Evolutionary conservation across 2,329 filamentous ascomycete species (phyloP).

Genomic region (Aspergillus sp.): DNA sequence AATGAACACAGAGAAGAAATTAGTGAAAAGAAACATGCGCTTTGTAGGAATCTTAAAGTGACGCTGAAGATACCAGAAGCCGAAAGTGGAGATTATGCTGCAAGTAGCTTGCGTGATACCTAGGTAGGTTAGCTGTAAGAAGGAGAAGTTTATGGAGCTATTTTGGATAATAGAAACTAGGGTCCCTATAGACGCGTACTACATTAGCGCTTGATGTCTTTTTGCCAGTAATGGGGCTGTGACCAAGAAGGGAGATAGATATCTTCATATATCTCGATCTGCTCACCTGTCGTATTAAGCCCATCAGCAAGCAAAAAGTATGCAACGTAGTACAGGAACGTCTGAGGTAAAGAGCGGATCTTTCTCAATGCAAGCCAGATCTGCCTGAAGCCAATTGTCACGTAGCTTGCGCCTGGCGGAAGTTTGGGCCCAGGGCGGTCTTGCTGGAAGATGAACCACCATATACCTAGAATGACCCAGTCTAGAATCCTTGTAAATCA

Average conservation of each 20-base stretch:
- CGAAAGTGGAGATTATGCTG: constrained; percentile 46
- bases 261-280: neutral
- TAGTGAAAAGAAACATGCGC: constrained; percentile 48
- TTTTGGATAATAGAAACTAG: constrained; percentile 49
- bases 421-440: constrained; percentile 45
- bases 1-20: constrained; percentile 47
- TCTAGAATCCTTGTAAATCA: constrained; percentile 30
- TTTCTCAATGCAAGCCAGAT: constrained; percentile 45
- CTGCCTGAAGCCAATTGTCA: constrained; percentile 49
- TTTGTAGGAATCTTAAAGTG: constrained; percentile 49
- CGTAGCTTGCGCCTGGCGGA: constrained; percentile 45
- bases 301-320: constrained; percentile 51
- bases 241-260: neutral
- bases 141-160: constrained; percentile 46
- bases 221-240: neutral
- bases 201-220: neutral
- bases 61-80: constrained; percentile 49
- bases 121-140: constrained; percentile 48
- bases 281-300: constrained; percentile 45
- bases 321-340: constrained; percentile 47
- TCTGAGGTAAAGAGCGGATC: constrained; percentile 45
- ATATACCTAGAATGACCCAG: constrained; percentile 48
- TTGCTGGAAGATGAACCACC: constrained; percentile 51
- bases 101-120: constrained; percentile 45
- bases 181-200: constrained; percentile 27